Evolutionary conservation across 2,329 filamentous ascomycete genomes (phyloP).

Genomic region (Nigrograna mackinnonii): DNA sequence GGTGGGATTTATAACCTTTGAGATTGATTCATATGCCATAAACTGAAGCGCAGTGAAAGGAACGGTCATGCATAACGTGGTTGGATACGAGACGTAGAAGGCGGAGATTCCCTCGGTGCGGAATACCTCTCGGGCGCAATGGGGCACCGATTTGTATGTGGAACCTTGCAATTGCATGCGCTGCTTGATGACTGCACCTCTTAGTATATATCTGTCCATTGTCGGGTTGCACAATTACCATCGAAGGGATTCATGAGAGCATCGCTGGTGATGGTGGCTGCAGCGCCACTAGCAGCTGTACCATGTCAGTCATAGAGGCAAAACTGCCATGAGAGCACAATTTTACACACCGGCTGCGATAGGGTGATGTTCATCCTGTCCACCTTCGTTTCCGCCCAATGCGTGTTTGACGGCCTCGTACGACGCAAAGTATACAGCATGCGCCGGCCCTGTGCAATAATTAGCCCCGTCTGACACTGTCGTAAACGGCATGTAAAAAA

Average conservation of each 20-base stretch:
- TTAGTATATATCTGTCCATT: conserved; percentile 22
- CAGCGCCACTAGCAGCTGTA: conserved; percentile 86
- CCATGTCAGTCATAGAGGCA: conserved; percentile 41
- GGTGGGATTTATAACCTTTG: conserved; percentile 85
- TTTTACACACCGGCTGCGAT: conserved; percentile 76
- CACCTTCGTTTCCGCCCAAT: conserved; percentile 87
- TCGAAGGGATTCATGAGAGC: conserved; percentile 99
- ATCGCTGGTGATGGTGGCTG: conserved; percentile 95
- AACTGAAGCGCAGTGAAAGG: conserved; percentile 98
- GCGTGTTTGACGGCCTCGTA: conserved; percentile 97
- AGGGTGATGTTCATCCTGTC: conserved; percentile 87
- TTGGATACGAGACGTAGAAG: conserved; percentile 98
- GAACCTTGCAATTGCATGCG: conserved; percentile 98
- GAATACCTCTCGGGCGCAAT: conserved; percentile 90
- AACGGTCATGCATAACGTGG: conserved; percentile 97
- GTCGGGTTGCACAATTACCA: conserved; percentile 59
- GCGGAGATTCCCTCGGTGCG: conserved; percentile 83
- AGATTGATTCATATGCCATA: conserved; percentile 95
- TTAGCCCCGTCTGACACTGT: conserved; percentile 20
- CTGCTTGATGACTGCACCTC: conserved; percentile 85
- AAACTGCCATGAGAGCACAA: conserved; percentile 2
- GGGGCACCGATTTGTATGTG: conserved; percentile 81
- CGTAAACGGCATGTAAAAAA: conserved; percentile 10
- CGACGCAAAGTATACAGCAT: conserved; percentile 97
- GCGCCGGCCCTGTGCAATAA: conserved; percentile 74